These are phyloP conservation scores for Oehlia diaphana DNA, from an alignment of 192 early-diverging fungal genomes.

Conservation along the genomic window DNA sequence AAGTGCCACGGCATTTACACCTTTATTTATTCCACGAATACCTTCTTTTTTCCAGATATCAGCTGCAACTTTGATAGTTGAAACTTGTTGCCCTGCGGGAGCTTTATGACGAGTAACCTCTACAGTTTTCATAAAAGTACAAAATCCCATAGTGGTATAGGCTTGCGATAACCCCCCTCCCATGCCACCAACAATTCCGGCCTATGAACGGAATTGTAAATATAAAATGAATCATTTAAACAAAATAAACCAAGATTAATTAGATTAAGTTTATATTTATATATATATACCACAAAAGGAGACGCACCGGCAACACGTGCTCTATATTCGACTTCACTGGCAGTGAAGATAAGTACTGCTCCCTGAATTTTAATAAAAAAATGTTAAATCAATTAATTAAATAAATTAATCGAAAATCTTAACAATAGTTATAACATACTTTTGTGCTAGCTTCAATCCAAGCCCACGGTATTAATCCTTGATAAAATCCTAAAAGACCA, in stretches of 20 bases:
- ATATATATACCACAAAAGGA: constrained; percentile 45
- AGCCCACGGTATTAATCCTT: constrained; percentile 76
- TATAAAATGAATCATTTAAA: not conserved
- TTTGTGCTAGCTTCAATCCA: constrained; percentile 66
- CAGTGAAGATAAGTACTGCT: constrained; percentile 61
- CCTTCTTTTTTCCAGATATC: constrained; percentile 94
- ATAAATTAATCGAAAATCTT: not conserved
- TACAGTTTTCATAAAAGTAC: constrained; percentile 99
- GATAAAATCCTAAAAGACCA: constrained; percentile 91
- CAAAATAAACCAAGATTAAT: constrained; percentile 13
- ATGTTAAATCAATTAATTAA: not conserved
- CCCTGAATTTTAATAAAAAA: constrained; percentile 28
- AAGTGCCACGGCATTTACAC: constrained; percentile 96
- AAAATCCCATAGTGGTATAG: constrained; percentile 99
- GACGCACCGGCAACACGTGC: constrained; percentile 52
- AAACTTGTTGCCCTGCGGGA: constrained; percentile 52
- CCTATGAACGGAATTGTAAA: constrained; percentile 42
- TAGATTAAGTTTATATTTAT: too few species aligned
- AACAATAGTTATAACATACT: constrained; percentile 1
- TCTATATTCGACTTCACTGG: constrained; percentile 60
- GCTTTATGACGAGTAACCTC: constrained; percentile 96
- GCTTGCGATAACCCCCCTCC: constrained; percentile 94
- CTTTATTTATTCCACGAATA: constrained; percentile 96
- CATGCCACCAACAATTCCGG: constrained; percentile 93
- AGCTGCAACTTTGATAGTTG: constrained; percentile 80